Evolutionary conservation across 2,329 filamentous ascomycete genomes (phyloP), one percentile per base, ranked within the genome.

Genomic region (Diaporthe citrichinensis): DNA sequence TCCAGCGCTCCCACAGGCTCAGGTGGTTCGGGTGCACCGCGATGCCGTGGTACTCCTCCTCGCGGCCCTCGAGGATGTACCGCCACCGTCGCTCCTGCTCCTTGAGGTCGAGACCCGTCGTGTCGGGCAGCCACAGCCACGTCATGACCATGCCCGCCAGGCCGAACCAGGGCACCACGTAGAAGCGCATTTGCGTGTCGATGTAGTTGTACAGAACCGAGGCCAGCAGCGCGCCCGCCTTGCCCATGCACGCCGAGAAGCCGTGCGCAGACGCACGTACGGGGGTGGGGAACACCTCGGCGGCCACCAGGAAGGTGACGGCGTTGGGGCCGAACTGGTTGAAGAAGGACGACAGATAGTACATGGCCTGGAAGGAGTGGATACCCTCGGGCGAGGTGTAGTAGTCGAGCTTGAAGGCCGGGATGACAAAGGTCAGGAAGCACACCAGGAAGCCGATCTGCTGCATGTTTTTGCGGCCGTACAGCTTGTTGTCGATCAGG

Each of bases 301-400:
- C 96, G 58, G 96, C 96, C 49, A 98, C 94, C 79, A 98, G 91
- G 94, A 98, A 98, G 77, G 96, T 98, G 81, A 98, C 95, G 62
- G 92, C 93, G 90, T 98, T 98, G 85, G 96, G 96, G 17, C 96
- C 96, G 82, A 98, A 98, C 84, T 98, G 96, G 90, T 98, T 98
- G 92, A 98, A 98, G 89, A 98, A 98, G 34, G 95, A 98, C 10
- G 95, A 98, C 80, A 98, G 85, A 87, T 98, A 98, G 90, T 98
- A 98, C 95, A 98, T 98, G 82, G 96, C 92, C 88, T 98, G 96
- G 92, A 98, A 98, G n/a, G 90, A 88, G 81, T 95, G 92, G 83
- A 98, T 93, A 80, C 95, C 91, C 8, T 88, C 87, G 1, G 89
- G 86, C 68, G 88, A 88, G 28, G 91, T 95, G 88, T 95, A 98